Evolutionary conservation across 2,329 filamentous ascomycete genomes (phyloP).

Genomic region (Aspergillus sp.): DNA sequence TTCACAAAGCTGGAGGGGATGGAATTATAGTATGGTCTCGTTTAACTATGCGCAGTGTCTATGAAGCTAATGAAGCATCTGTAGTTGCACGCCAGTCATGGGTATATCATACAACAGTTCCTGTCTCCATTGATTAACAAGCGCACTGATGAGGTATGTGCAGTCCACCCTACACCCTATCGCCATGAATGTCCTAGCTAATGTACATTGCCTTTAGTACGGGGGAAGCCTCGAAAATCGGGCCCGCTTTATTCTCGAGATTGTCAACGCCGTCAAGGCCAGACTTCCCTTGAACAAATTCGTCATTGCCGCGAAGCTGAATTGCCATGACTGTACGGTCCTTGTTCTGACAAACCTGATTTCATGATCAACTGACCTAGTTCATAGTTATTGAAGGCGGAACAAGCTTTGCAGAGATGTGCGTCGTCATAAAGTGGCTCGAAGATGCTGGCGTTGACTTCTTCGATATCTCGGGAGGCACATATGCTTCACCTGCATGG

Average conservation of each 20-base stretch:
- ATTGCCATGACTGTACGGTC: background rate
- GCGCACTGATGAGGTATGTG: background rate
- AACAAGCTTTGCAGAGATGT: constrained; percentile 20
- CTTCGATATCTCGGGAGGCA: constrained; percentile 23
- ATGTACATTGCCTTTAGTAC: constrained; percentile 8
- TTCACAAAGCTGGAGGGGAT: background rate
- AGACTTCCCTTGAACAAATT: constrained; percentile 12
- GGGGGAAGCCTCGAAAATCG: constrained; percentile 22
- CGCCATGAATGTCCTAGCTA: background rate
- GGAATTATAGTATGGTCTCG: background rate
- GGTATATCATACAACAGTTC: background rate
- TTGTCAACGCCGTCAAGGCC: constrained; percentile 19
- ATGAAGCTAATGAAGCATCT: background rate
- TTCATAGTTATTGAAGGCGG: constrained; percentile 24
- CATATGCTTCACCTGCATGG: constrained; percentile 19
- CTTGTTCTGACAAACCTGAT: background rate
- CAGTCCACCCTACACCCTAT: background rate
- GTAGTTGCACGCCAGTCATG: background rate
- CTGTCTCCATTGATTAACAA: background rate
- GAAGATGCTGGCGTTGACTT: constrained; percentile 24
- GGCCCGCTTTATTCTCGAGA: constrained; percentile 21
- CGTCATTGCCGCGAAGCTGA: background rate
- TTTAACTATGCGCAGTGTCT: background rate
- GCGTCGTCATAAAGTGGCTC: constrained; percentile 23
- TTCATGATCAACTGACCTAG: background rate